These are phyloP conservation scores for Yamadazyma endophytica DNA, from an alignment of 805 yeast genomes.

Conservation along the genomic window DNA sequence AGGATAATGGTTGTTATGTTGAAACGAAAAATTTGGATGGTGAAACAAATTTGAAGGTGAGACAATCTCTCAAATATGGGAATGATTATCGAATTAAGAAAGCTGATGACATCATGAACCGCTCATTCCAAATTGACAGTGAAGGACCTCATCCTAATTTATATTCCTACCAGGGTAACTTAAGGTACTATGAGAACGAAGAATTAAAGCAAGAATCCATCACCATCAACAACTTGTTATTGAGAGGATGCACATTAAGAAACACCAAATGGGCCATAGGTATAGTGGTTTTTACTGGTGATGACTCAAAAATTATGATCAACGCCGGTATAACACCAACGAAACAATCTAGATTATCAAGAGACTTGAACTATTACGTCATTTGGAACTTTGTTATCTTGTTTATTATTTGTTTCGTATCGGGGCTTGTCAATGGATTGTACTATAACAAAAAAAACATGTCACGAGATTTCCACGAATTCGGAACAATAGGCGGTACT, in stretches of 20 bases:
- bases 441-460: slow-evolving; percentile 42
- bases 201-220: slow-evolving; percentile 53
- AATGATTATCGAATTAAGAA: slow-evolving; percentile 42
- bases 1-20: slow-evolving; percentile 63
- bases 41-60: slow-evolving; percentile 69
- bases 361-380: slow-evolving; percentile 65
- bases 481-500: slow-evolving; percentile 52
- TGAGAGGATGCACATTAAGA: slow-evolving; percentile 70
- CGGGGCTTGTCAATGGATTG: slow-evolving; percentile 69
- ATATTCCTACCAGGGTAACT: slow-evolving; percentile 63
- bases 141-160: slow-evolving; percentile 69
- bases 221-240: slow-evolving; percentile 56
- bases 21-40: slow-evolving; percentile 66
- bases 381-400: slow-evolving; percentile 57
- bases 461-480: slow-evolving; percentile 57
- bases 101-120: slow-evolving; percentile 55
- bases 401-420: slow-evolving; percentile 61
- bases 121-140: slow-evolving; percentile 59
- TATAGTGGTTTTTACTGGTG: slow-evolving; percentile 70
- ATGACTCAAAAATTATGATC: slow-evolving; percentile 71
- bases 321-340: slow-evolving; percentile 78
- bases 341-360: slow-evolving; percentile 60
- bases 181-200: slow-evolving; percentile 47
- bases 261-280: slow-evolving; percentile 78
- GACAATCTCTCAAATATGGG: slow-evolving; percentile 53